Evolutionary conservation across 169 alveolate species (phyloP).

Genomic region (Toxoplasma gondii): DNA sequence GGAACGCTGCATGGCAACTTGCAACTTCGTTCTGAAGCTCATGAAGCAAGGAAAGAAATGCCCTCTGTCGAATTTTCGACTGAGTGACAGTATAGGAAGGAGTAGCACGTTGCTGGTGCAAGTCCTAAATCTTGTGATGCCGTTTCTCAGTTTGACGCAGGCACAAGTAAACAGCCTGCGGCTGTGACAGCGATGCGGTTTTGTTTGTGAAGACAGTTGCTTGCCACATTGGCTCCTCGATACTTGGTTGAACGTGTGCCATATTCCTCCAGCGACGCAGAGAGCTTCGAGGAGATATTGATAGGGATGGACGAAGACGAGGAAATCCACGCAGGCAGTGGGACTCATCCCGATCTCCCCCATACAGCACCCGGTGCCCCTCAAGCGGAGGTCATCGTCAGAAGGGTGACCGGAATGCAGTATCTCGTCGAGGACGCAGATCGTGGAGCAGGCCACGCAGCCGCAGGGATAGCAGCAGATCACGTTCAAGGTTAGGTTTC

Average conservation of each 20-base stretch:
- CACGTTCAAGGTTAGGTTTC: background rate
- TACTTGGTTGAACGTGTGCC: background rate
- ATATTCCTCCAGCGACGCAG: background rate
- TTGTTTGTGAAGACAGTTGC: no score
- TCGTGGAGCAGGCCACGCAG: background rate
- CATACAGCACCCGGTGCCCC: background rate
- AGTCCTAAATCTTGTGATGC: no score
- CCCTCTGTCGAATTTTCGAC: no score
- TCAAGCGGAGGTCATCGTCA: background rate
- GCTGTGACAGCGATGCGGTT: no score
- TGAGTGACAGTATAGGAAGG: no score
- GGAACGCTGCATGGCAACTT: background rate
- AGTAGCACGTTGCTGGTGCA: no score
- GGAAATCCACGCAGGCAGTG: background rate
- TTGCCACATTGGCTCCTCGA: background rate
- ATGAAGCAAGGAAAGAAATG: no score
- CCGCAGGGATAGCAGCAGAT: background rate
- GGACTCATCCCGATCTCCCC: background rate
- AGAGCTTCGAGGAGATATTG: constrained; percentile 1
- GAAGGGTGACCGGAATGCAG: background rate
- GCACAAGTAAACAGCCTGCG: no score
- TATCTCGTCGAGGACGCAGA: background rate
- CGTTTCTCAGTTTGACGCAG: no score
- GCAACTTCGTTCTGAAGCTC: no score
- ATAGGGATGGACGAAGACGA: background rate